Base-by-base conservation (phyloP, 345 rosid genomes). In the Bruguiera sexangula region DNA sequence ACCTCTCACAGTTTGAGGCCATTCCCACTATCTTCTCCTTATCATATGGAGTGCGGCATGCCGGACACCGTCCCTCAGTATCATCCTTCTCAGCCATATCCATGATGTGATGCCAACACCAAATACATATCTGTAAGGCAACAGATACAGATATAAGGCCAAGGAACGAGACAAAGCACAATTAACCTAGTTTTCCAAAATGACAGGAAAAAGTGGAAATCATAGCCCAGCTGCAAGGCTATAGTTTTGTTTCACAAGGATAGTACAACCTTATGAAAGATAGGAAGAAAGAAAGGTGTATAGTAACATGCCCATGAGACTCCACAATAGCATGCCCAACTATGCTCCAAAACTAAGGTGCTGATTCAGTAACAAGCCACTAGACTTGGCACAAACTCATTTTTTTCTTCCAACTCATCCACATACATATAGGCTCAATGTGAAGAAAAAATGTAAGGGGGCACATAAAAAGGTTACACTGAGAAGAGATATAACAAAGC, bases 91-190 rank as follows among this genome's bases (percentile, higher is more conserved):
- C 98, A 53, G 98, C 97, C 97, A 93, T 91, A 64, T 93, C 92
- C 91, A 88, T 86, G 31, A 93, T 80, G 61, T 91, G 97, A 81
- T 91, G 91, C 98, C 98, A 93, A 66, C 98, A 93, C 97, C 98
- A 93, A 64, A 93, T 94, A 80, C 98, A 93, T 63, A 93, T 82
- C 98, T 93, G 77, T 56, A 73, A 66, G 19, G 15, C 60, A 52
- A 53, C 60, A 43, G 19, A 60, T 20, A 60, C 52, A 15, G 34
- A 46, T 32, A n/a, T 1, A 3, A 8, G 52, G 27, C 54, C 21
- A 51, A 30, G 15, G 57, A 56, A 11, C 16, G 2, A 7, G 3
- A 21, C 60, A 24, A 56, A 56, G 30, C 60, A 21, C 60, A 24
- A 43, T 24, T 56, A 56, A 56, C 29, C 31, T 24, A 56, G 13